Base-by-base conservation (phyloP, 768 basidiomycete genomes). In the Coprinopsis sp. region DNA sequence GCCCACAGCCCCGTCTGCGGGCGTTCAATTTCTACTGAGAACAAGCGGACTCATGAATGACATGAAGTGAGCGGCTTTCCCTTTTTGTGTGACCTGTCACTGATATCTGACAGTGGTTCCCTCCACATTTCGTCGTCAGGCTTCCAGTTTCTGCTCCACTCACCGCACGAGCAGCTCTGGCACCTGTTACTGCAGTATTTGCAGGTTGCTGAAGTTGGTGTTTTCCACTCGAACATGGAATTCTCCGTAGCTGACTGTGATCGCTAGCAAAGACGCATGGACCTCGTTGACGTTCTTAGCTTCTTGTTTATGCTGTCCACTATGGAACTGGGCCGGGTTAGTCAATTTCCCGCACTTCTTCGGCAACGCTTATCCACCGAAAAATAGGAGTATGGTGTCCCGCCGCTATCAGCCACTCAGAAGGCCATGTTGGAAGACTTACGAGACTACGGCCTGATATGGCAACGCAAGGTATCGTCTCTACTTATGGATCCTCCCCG, bases 301-400 rank as follows among this genome's bases (percentile, higher is more conserved):
- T 93, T 98, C 66, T 73, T 97, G 39, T 93, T 98, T 73, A 96
- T 97, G 87, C 74, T 99, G 50, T 93, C 93, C 2, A 96, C 90
- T 3, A 93, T 94, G 82, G 91, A 96, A 60, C 80, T 98, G 5
- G 93, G 93, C 37, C 75, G 84, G 55, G 93, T 92, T 58, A 63
- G 77, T 65, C 44, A 41, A 51, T 43, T 51, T 38, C 44, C 47
- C 19, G 42, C 36, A 22, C 30, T 51, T 51, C 34, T 49, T 47
- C 42, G 22, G 29, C 47, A 40, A 43, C 52, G 51, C 49, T 56
- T 47, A 54, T 51, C 24, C 31, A 30, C 33, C 42, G 33, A 46
- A 37, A 29, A 29, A 24, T 55, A 96, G 91, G 92, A 91, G 64
- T 99, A 98, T 64, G 87, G 87, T 2, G 87, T 84, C 2, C 87